Percentiles rank a stretch among this genome's conserved stretches.
Evolutionary conservation across 768 basidiomycete species (phyloP).

Genomic region (Mycena metata): DNA sequence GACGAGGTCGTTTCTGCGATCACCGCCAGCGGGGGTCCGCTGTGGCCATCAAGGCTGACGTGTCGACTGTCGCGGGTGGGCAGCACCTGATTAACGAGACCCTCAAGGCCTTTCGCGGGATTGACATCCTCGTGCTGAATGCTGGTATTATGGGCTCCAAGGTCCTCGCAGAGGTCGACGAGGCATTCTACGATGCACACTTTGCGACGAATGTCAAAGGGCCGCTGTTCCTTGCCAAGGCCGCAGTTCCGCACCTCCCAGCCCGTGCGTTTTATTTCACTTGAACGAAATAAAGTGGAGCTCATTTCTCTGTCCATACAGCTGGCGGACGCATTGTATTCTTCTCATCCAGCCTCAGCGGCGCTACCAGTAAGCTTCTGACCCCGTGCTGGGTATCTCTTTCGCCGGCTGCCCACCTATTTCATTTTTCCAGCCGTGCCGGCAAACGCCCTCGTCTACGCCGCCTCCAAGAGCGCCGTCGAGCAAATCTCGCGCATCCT

Average conservation of each 20-base stretch:
- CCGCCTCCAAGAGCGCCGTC: constrained; percentile 70
- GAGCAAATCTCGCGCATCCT: constrained; percentile 71
- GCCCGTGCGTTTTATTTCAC: constrained; percentile 52
- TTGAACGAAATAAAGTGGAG: too few relatives aligned
- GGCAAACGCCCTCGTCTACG: constrained; percentile 65
- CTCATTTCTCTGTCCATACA: constrained; percentile 36
- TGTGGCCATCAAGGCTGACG: constrained; percentile 66
- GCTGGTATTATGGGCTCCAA: constrained; percentile 69
- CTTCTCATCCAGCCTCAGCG: constrained; percentile 66
- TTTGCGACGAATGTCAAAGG: constrained; percentile 71
- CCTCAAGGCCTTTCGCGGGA: constrained; percentile 60
- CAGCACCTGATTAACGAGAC: constrained; percentile 62
- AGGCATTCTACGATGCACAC: constrained; percentile 65
- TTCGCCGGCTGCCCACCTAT: neutral
- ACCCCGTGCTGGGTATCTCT: too few relatives aligned
- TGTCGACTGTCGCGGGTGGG: constrained; percentile 62
- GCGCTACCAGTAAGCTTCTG: constrained; percentile 51
- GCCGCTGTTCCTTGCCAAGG: constrained; percentile 67
- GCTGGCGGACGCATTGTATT: constrained; percentile 70
- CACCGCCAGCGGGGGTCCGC: constrained; percentile 56
- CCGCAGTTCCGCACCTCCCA: constrained; percentile 57
- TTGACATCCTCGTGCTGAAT: constrained; percentile 73
- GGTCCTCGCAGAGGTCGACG: constrained; percentile 63
- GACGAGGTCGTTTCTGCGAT: constrained; percentile 62
- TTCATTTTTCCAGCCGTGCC: constrained; percentile 58